phyloP scores from a whole-genome alignment of 2,329 filamentous ascomycete genomes.

The Phialocephala subalpina region DNA sequence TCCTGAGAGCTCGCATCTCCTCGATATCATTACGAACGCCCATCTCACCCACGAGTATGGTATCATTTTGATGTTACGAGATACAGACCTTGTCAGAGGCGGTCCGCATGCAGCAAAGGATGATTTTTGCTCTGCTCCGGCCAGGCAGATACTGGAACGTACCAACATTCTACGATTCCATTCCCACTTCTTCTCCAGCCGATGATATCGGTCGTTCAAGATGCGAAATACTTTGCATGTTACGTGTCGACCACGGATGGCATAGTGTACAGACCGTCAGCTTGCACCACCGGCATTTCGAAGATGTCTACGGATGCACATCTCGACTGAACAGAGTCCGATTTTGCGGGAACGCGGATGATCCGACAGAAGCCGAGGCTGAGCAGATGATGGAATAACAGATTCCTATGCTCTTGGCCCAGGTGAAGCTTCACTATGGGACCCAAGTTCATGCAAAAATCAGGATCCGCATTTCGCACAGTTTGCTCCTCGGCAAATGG shows the following conservation, averaged over 20 bases:
- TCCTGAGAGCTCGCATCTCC: slow-evolving; percentile 1
- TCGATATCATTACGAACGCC: background rate
- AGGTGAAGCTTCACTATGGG: background rate
- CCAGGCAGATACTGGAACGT: background rate
- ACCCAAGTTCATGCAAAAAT: background rate
- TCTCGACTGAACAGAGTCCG: background rate
- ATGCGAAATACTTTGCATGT: background rate
- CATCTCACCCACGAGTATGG: background rate
- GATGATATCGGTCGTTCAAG: background rate
- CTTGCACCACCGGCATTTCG: background rate
- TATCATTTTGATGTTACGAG: background rate
- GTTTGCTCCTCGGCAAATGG: background rate
- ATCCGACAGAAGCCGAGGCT: background rate
- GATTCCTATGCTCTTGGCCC: background rate
- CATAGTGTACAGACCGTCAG: background rate
- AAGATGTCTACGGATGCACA: background rate
- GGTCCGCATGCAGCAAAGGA: background rate
- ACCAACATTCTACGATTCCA: background rate
- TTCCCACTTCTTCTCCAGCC: background rate
- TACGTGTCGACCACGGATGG: background rate
- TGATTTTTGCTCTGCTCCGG: background rate
- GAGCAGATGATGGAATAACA: background rate
- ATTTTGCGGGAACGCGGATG: no score
- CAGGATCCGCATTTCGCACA: background rate
- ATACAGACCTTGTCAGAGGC: background rate